These are phyloP conservation scores for Triticum aestivum DNA, from an alignment of 176 grass and related monocot genomes.

Conservation along the genomic window IWGSC_CS_RefSeq_v2.1 NC_057806.1:246503337-246503836, in stretches of 20 bases:
- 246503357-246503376: slow-evolving; percentile 84
- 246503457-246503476: background rate
- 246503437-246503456: slow-evolving; percentile 1
- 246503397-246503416: background rate
- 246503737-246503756: background rate
- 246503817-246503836: background rate
- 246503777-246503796: background rate
- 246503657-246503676: background rate
- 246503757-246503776: background rate
- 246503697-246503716: slow-evolving; percentile 1
- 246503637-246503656: background rate
- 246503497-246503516: background rate
- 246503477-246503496: background rate
- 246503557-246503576: background rate
- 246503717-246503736: background rate
- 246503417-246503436: slow-evolving; percentile 1
- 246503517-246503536: background rate
- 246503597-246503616: slow-evolving; percentile 2
- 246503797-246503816: background rate
- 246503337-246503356: slow-evolving; percentile 85
- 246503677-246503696: background rate
- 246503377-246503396: slow-evolving; percentile 79
- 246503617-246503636: background rate
- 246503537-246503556: background rate
- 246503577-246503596: background rate